Evolutionary conservation across 257 asterid species (phyloP).

Genomic region (Leonotis leonurus): DNA sequence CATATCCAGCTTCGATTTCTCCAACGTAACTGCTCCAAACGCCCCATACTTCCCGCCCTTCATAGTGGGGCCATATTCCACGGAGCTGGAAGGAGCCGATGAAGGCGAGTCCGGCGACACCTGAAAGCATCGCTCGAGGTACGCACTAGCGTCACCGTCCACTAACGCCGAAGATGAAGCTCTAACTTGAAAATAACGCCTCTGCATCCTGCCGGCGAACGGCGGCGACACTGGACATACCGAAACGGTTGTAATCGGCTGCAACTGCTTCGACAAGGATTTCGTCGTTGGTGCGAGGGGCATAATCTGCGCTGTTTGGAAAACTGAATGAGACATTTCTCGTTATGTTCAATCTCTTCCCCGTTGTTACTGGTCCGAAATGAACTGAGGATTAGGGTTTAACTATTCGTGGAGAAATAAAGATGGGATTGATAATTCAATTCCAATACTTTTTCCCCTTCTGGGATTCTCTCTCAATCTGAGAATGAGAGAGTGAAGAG

Average conservation of each 20-base stretch:
- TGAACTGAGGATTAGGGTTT: slow-evolving; percentile 23
- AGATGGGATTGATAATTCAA: too few relatives aligned
- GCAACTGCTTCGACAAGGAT: slow-evolving; percentile 41
- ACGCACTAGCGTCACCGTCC: slow-evolving; percentile 42
- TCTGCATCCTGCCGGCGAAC: slow-evolving; percentile 23
- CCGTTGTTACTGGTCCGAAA: background rate
- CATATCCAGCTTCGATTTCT: slow-evolving; percentile 71
- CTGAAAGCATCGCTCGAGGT: slow-evolving; percentile 70
- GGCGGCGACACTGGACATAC: slow-evolving; percentile 25
- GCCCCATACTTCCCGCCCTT: slow-evolving; percentile 69
- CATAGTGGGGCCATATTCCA: slow-evolving; percentile 56
- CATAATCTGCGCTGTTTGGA: slow-evolving; percentile 61
- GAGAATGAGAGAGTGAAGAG: slow-evolving; percentile 16
- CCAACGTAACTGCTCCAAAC: slow-evolving; percentile 70
- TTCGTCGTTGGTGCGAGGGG: slow-evolving; percentile 46
- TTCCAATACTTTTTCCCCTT: too few relatives aligned
- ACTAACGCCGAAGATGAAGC: slow-evolving; percentile 52
- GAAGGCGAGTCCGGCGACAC: slow-evolving; percentile 40
- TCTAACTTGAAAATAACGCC: slow-evolving; percentile 23
- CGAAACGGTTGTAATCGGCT: slow-evolving; percentile 27
- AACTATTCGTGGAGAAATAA: slow-evolving; percentile 25
- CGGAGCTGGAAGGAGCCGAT: slow-evolving; percentile 29
- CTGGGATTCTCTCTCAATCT: slow-evolving; percentile 22
- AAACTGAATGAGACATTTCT: slow-evolving; percentile 52
- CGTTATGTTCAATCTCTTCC: background rate